These are phyloP conservation scores for Silene coronaria DNA, from an alignment of 179 eudicot genomes.

Conservation along the genomic window DNA sequence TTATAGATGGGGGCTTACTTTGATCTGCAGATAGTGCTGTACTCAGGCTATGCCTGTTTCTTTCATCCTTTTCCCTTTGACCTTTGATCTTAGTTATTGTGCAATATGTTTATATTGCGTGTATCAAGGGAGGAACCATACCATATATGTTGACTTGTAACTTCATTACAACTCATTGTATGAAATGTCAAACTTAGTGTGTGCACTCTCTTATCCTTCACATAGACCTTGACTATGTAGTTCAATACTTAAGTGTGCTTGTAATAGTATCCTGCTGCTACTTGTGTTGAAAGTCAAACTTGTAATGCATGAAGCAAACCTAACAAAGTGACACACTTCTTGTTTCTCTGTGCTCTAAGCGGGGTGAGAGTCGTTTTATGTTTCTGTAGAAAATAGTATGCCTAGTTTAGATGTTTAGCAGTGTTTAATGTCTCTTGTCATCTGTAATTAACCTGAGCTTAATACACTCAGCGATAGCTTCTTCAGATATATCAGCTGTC, in stretches of 20 bases:
- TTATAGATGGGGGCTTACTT: background rate
- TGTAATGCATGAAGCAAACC: background rate
- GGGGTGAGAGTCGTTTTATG: background rate
- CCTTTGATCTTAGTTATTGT: background rate
- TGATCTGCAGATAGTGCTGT: background rate
- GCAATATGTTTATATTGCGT: background rate
- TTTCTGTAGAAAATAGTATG: background rate
- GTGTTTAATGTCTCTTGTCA: background rate
- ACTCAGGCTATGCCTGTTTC: background rate
- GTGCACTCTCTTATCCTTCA: background rate
- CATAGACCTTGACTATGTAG: background rate
- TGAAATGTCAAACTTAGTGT: background rate
- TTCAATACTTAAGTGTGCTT: background rate
- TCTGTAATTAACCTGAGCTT: background rate
- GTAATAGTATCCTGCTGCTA: background rate
- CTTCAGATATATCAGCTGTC: background rate
- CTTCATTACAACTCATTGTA: background rate
- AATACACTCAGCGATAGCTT: background rate
- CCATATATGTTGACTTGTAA: background rate
- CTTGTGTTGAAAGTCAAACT: background rate
- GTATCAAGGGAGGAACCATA: background rate
- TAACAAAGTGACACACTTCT: background rate
- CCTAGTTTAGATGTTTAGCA: background rate
- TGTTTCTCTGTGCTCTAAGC: background rate
- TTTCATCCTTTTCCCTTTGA: background rate